Conservation (phyloP, 2,329 filamentous ascomycete species). For the Pseudogymnoascus sp. region DNA sequence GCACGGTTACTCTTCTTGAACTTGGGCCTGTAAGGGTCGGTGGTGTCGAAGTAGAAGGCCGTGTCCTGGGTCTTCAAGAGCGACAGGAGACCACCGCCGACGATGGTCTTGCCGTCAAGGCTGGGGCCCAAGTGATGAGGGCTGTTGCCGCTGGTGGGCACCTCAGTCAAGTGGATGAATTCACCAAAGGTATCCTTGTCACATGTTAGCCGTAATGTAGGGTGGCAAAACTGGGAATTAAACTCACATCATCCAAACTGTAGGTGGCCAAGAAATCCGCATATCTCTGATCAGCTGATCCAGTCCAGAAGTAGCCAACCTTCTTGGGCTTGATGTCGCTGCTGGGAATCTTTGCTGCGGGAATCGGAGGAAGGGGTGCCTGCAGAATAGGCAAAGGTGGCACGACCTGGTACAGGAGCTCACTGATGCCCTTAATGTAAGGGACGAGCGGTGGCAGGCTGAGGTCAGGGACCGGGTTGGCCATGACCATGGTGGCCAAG, state of each 20-base stretch:
- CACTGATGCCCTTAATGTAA: conserved; percentile 51
- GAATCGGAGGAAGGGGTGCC: conserved; percentile 50
- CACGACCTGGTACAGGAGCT: conserved; percentile 42
- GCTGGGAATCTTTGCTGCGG: conserved; percentile 44
- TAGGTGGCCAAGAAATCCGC: conserved; percentile 52
- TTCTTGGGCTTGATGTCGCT: conserved; percentile 57
- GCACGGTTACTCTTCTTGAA: conserved; percentile 55
- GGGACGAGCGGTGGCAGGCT: conserved; percentile 50
- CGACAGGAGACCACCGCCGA: conserved; percentile 51
- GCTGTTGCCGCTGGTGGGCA: conserved; percentile 51
- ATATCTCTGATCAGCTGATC: conserved; percentile 52
- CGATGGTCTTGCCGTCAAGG: conserved; percentile 48
- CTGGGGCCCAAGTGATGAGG: conserved; percentile 52
- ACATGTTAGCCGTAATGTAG: conserved; percentile 8
- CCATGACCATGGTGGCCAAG: conserved; percentile 5
- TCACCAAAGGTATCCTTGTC: conserved; percentile 51
- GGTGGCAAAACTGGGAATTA: background rate
- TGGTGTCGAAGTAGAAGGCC: conserved; percentile 54
- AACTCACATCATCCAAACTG: conserved; percentile 48
- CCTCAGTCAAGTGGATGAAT: conserved; percentile 50
- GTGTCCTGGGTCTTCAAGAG: conserved; percentile 54
- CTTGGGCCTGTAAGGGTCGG: conserved; percentile 50
- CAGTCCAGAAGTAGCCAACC: conserved; percentile 60
- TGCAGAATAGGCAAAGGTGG: conserved; percentile 53
- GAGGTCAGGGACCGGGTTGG: conserved; percentile 21